Evolutionary conservation across 768 basidiomycete genomes (phyloP).

Genomic region (Suillus subalutaceus): DNA sequence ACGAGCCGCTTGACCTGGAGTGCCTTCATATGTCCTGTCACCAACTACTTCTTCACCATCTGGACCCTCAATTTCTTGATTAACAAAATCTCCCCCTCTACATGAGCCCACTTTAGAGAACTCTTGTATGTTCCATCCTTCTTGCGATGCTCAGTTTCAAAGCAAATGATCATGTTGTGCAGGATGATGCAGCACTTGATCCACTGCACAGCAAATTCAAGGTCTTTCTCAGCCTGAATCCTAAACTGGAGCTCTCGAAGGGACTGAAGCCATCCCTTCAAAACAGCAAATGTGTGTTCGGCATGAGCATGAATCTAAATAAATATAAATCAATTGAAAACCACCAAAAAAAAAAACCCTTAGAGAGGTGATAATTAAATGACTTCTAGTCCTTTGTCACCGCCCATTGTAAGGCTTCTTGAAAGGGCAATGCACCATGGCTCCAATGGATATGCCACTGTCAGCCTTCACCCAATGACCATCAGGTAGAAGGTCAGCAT

Average conservation of each 20-base stretch:
- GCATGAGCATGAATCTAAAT: background rate
- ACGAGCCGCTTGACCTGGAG: no score
- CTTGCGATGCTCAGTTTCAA: background rate
- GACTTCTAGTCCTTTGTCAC: background rate
- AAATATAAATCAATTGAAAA: conserved; percentile 4
- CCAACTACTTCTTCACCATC: no score
- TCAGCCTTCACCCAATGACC: conserved; percentile 6
- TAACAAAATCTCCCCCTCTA: no score
- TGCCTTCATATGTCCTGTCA: no score
- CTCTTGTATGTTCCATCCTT: background rate
- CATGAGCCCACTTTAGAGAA: no score
- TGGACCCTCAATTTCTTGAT: no score
- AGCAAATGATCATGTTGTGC: conserved; percentile 7
- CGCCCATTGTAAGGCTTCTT: conserved; percentile 13
- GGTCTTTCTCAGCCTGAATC: background rate
- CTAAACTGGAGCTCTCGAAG: background rate
- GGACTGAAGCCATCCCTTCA: conserved; percentile 8
- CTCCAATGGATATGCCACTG: conserved; percentile 6
- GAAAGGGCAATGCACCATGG: conserved; percentile 10
- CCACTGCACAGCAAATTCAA: background rate
- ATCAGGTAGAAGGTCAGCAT: background rate
- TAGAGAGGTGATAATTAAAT: conserved; percentile 7
- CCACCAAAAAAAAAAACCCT: background rate
- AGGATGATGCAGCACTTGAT: background rate
- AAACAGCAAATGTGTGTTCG: conserved; percentile 10